These are phyloP conservation scores for Clitocybe nebularis DNA, from an alignment of 1,284 basidiomycete genomes.

Conservation along the genomic window DNA sequence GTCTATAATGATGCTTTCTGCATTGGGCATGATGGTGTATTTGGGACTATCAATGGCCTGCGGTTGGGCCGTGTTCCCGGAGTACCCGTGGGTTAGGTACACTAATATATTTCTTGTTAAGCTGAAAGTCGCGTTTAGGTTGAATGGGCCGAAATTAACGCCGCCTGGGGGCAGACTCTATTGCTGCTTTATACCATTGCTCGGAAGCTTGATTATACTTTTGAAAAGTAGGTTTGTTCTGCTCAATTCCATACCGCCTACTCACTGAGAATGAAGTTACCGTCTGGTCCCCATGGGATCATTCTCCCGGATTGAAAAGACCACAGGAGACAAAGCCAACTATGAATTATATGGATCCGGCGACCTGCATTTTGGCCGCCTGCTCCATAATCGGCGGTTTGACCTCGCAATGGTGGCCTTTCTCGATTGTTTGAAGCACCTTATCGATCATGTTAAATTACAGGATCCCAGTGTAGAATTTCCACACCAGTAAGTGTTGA, in stretches of 20 bases:
- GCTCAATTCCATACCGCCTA: slow-evolving; percentile 5
- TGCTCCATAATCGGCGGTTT: slow-evolving; percentile 93
- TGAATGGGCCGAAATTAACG: slow-evolving; percentile 99
- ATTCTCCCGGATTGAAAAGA: slow-evolving; percentile 86
- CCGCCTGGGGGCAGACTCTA: slow-evolving; percentile 97
- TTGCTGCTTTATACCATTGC: slow-evolving; percentile 89
- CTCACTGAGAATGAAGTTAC: slow-evolving; percentile 51
- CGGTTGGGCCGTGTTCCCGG: slow-evolving; percentile 84
- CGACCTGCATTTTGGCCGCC: slow-evolving; percentile 81
- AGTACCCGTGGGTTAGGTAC: slow-evolving; percentile 50
- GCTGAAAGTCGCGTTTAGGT: slow-evolving; percentile 45
- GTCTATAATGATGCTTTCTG: slow-evolving; percentile 99
- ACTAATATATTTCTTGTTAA: slow-evolving; percentile 2
- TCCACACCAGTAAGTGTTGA: slow-evolving; percentile 70
- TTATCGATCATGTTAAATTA: slow-evolving; percentile 79
- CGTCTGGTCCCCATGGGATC: slow-evolving; percentile 90
- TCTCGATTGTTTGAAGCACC: slow-evolving; percentile 88
- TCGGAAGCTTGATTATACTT: slow-evolving; percentile 82
- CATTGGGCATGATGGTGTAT: slow-evolving; percentile 91
- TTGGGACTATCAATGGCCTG: slow-evolving; percentile 96
- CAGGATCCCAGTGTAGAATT: slow-evolving; percentile 75
- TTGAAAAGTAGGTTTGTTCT: slow-evolving; percentile 63
- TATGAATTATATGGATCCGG: slow-evolving; percentile 92
- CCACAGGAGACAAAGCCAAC: slow-evolving; percentile 74
- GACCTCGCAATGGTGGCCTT: slow-evolving; percentile 96